Base-by-base conservation (phyloP, 1,139 yeast genomes). In the Diutina sp. region DNA sequence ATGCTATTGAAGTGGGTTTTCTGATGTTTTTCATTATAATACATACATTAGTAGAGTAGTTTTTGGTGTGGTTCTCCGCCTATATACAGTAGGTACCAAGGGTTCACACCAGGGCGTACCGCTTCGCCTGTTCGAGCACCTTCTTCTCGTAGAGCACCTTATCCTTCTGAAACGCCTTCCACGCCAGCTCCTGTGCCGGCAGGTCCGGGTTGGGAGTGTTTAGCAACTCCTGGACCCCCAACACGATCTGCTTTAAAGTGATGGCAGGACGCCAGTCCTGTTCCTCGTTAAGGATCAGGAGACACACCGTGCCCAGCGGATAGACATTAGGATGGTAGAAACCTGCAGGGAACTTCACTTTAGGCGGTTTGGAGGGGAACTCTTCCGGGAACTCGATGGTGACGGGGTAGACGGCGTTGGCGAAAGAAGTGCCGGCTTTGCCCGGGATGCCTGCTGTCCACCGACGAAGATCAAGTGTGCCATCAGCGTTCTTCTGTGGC, bases 231-330 rank as follows among this genome's bases (percentile, higher is more conserved):
- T 95, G 99, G 57, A 95, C 85, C 9, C 99, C 99, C 61, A 90
- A 73, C 4, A 88, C 84, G 58, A 95, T 86, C 67, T 93, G 97
- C 67, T 90, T 90, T 64, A 95, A 73, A 16, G 97, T 90, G 61
- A 93, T 86, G 9, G 97, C 97, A 1, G 99, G 99, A 66, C 96
- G 82, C 99, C 99, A 95, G 68, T 90, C 99, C 69, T 91, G 96
- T 56, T 87, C 95, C 69, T 93, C 99, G 68, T 93, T 95, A 67
- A 93, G 77, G 59, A 95, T 93, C 57, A 95, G 86, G 55, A 93
- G 79, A 71, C 99, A 93, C 48, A 93, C 85, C 1, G 98, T 93
- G 1, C 99, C 99, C 59, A 96, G 87, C 1, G 99, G 99, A 64
- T 93, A 93, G 6, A 93, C 95, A 65, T 93, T 93, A 4, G 99